A percentile compares a stretch with the other conserved stretches of the same genome.
Conservation (phyloP, 2,329 filamentous ascomycete species). For the Tolypocladium cylindrosporum region DNA sequence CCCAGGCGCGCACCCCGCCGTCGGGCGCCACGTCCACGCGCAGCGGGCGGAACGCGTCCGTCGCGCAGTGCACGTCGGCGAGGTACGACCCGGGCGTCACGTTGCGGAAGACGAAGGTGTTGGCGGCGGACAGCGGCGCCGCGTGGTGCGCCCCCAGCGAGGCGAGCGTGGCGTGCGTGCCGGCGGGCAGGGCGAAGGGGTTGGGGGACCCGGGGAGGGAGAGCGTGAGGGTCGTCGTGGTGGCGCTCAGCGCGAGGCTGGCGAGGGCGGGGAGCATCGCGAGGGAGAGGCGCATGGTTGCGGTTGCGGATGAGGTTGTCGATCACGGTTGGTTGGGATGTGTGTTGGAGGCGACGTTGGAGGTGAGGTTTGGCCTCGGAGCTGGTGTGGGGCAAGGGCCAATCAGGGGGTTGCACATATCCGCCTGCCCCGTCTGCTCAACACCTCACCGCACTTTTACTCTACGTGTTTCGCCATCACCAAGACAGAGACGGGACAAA, state of each 20-base stretch:
- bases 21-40: constrained; percentile 59
- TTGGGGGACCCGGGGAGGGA: constrained; percentile 38
- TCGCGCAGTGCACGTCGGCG: constrained; percentile 66
- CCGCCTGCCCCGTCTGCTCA: not conserved
- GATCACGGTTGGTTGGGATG: not conserved
- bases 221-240: constrained; percentile 26
- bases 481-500: not conserved
- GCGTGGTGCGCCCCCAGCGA: constrained; percentile 27
- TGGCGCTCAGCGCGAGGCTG: constrained; percentile 20
- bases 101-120: constrained; percentile 68
- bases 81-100: constrained; percentile 68
- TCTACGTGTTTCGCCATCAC: not conserved
- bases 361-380: not conserved
- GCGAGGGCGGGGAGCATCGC: constrained; percentile 7
- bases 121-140: constrained; percentile 56
- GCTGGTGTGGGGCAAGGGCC: not conserved
- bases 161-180: constrained; percentile 53
- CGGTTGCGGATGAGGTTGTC: not conserved
- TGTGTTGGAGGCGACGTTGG: not conserved
- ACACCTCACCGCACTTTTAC: not conserved
- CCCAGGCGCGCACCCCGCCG: constrained; percentile 55
- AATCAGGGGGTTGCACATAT: not conserved
- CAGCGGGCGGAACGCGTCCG: constrained; percentile 67
- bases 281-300: not conserved
- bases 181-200: constrained; percentile 48